Percentiles rank a stretch among this genome's conserved stretches.
Evolutionary conservation across 192 early-diverging fungal genomes (phyloP).

Genomic region (Piromyces finnis): DNA sequence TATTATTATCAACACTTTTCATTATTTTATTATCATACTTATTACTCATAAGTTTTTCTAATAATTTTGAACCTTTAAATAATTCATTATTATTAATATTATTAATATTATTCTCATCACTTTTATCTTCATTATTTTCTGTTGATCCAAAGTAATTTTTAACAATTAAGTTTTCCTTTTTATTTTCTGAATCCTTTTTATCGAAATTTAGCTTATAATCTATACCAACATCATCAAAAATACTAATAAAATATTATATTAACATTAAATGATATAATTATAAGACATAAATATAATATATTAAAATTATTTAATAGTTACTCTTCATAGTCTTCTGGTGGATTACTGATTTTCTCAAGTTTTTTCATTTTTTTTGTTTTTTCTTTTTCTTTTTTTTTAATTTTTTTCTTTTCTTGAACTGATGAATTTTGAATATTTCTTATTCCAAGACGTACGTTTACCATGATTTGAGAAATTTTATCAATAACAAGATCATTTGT

Average conservation of each 20-base stretch:
- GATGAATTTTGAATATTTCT: conserved; percentile 2
- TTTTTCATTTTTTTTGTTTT: conserved; percentile 2
- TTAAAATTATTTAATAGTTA: conserved; percentile 26
- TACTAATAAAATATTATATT: conserved; percentile 18
- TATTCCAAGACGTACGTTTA: conserved; percentile 17
- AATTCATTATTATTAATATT: not conserved
- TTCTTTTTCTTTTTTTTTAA: conserved; percentile 22
- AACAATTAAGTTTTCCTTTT: conserved; percentile 5
- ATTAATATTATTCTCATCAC: conserved; percentile 8
- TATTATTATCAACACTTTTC: not conserved
- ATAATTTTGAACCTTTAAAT: not conserved
- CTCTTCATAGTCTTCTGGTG: conserved; percentile 5
- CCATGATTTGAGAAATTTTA: conserved; percentile 47
- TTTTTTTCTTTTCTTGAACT: conserved; percentile 9
- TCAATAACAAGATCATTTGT: conserved; percentile 49
- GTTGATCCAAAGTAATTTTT: not conserved
- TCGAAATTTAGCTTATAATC: conserved; percentile 49
- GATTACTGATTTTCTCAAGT: not conserved
- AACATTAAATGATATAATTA: not conserved
- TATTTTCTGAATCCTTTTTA: not conserved
- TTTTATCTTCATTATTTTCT: not conserved
- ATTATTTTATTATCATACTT: not conserved
- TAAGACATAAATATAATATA: conserved; percentile 1
- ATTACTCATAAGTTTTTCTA: not conserved
- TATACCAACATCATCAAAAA: conserved; percentile 70